These are phyloP conservation scores for Alternaria ethzedia DNA, from an alignment of 2,329 filamentous ascomycete species.

Conservation along the genomic window DNA sequence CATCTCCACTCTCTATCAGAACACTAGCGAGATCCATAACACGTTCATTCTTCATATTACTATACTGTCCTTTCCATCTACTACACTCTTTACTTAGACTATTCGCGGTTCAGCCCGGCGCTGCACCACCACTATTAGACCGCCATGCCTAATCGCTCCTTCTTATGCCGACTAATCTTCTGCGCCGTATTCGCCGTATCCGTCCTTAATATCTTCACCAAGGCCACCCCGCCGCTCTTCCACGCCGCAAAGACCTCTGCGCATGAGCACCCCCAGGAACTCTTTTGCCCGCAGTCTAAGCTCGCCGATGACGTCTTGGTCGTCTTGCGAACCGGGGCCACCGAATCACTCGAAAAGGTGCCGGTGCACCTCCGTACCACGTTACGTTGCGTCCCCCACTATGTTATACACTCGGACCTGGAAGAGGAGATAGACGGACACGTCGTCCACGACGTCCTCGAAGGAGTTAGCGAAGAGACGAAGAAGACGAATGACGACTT, in stretches of 20 bases:
- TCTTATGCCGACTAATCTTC: constrained; percentile 43
- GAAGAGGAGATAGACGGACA: constrained; percentile 60
- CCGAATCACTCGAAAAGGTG: constrained; percentile 63
- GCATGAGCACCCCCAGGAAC: constrained; percentile 18
- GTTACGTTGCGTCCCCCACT: constrained; percentile 62
- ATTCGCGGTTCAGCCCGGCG: constrained; percentile 24
- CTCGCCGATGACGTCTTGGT: constrained; percentile 61
- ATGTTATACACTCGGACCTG: constrained; percentile 65
- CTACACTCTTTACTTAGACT: constrained; percentile 8
- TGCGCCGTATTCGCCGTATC: constrained; percentile 43
- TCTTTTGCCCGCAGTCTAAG: constrained; percentile 42
- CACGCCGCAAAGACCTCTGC: constrained; percentile 31
- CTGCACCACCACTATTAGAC: constrained; percentile 14
- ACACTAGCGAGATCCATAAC: constrained; percentile 4
- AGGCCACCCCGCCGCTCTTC: constrained; percentile 36
- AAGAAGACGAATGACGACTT: constrained; percentile 57
- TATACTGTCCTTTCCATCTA: neutral
- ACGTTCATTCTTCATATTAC: constrained; percentile 5
- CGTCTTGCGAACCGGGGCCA: constrained; percentile 66
- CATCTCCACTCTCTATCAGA: constrained; percentile 16
- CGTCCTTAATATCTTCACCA: constrained; percentile 44
- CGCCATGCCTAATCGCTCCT: constrained; percentile 40
- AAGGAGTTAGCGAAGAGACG: constrained; percentile 49
- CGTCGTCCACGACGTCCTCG: constrained; percentile 58
- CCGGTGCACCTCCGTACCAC: constrained; percentile 64